Evolutionary conservation across 108 stramenopile genomes (phyloP).

Genomic region (Fistulifera solaris): DNA sequence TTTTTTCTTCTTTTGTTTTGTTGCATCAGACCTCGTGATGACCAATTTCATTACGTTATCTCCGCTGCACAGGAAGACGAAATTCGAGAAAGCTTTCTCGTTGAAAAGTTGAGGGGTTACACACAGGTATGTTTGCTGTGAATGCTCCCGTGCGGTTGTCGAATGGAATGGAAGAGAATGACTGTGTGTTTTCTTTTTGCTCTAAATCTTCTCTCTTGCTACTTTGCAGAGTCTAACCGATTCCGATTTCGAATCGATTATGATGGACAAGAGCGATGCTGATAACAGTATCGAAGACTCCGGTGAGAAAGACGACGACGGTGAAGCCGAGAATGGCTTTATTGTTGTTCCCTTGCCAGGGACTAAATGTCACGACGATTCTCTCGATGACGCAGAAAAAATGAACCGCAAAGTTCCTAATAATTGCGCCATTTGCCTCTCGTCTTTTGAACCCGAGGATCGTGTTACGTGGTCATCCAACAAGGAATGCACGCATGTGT

Average conservation of each 20-base stretch:
- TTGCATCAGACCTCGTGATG: background rate
- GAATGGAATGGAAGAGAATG: too few relatives aligned
- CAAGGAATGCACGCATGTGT: conserved; percentile 39
- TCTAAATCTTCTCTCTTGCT: background rate
- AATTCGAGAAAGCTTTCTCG: conserved; percentile 21
- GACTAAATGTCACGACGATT: background rate
- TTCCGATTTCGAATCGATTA: conserved; percentile 1
- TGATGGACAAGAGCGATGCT: conserved; percentile 8
- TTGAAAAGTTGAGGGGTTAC: conserved; percentile 11
- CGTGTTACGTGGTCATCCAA: conserved; percentile 52
- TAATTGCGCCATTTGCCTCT: conserved; percentile 54
- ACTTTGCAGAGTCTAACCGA: background rate
- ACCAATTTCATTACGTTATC: conserved; percentile 6
- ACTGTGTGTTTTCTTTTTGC: too few relatives aligned
- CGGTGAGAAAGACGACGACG: background rate
- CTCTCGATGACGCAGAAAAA: background rate
- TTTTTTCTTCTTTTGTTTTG: conserved; percentile 1
- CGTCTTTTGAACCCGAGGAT: conserved; percentile 29
- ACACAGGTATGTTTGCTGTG: conserved; percentile 18
- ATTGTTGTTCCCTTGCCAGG: conserved; percentile 4
- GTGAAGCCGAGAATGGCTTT: conserved; percentile 12
- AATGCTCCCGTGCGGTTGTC: background rate
- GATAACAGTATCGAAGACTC: background rate
- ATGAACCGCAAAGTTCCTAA: conserved; percentile 31
- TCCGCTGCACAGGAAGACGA: conserved; percentile 26